phyloP scores from a whole-genome alignment of 371 early-diverging fungal genomes.

The Mortierella sp. region DNA sequence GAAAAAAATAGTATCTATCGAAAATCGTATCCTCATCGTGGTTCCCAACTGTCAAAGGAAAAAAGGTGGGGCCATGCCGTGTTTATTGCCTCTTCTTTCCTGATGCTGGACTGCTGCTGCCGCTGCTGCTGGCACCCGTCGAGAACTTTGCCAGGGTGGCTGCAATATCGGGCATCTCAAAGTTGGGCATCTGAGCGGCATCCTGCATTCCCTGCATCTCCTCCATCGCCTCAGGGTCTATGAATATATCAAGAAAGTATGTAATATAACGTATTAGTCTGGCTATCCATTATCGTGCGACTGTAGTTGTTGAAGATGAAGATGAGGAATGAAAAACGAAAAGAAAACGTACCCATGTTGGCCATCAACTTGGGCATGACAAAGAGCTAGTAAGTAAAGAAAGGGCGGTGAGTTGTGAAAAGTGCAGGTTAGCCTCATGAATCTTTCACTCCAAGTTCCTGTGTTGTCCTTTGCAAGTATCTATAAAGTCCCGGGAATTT shows the following conservation, averaged over 20 bases:
- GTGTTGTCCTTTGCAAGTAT: background rate
- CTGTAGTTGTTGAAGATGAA: background rate
- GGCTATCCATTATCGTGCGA: background rate
- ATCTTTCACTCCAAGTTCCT: background rate
- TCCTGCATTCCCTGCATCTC: slow-evolving; percentile 60
- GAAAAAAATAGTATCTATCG: too few relatives aligned
- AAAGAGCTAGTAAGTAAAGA: slow-evolving; percentile 48
- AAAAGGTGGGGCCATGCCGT: background rate
- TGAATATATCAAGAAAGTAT: background rate
- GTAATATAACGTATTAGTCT: background rate
- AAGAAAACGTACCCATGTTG: slow-evolving; percentile 57
- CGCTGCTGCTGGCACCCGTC: slow-evolving; percentile 24
- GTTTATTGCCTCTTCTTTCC: slow-evolving; percentile 41
- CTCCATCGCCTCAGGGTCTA: slow-evolving; percentile 58
- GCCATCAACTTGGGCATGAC: slow-evolving; percentile 70
- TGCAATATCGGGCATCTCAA: slow-evolving; percentile 67
- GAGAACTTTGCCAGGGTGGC: slow-evolving; percentile 63
- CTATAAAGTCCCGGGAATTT: background rate
- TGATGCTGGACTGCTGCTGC: background rate
- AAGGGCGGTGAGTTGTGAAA: background rate
- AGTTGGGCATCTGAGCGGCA: slow-evolving; percentile 47
- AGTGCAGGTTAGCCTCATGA: background rate
- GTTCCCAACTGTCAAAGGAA: too few relatives aligned
- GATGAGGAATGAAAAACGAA: background rate
- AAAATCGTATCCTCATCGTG: too few relatives aligned